Evolutionary conservation across 2,329 filamentous ascomycete genomes (phyloP).

Genomic region (Pseudogymnoascus sp.): DNA sequence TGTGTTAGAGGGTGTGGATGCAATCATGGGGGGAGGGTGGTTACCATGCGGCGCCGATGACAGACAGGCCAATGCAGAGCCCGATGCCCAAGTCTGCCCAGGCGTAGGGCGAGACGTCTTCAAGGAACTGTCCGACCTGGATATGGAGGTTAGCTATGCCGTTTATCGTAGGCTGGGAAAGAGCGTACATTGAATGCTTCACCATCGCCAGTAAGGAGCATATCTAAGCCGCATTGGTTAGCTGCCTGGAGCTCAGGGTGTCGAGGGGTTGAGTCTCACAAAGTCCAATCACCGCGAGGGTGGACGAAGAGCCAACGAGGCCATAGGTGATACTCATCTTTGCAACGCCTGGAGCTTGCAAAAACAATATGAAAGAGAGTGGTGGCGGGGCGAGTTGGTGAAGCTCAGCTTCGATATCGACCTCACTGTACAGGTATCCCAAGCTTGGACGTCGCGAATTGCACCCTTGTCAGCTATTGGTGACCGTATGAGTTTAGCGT

Average conservation of each 20-base stretch:
- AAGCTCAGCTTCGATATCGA: conserved; percentile 7
- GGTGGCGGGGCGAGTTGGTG: conserved; percentile 9
- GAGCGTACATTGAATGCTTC: conserved; percentile 81
- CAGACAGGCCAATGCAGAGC: conserved; percentile 90
- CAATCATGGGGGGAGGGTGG: neutral
- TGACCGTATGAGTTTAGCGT: neutral
- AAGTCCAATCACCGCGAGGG: conserved; percentile 64
- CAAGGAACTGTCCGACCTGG: conserved; percentile 86
- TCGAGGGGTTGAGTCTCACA: conserved; percentile 48
- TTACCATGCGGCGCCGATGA: conserved; percentile 95
- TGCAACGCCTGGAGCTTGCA: conserved; percentile 15
- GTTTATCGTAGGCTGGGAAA: conserved; percentile 12
- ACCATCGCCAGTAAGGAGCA: conserved; percentile 95
- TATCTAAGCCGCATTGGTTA: conserved; percentile 52
- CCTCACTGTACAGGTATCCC: conserved; percentile 2
- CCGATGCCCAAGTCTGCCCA: conserved; percentile 89
- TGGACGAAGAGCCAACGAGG: conserved; percentile 56
- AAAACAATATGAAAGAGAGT: conserved; percentile 8
- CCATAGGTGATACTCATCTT: conserved; percentile 68
- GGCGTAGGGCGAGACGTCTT: conserved; percentile 84
- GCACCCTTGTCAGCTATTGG: neutral
- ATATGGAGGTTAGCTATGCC: conserved; percentile 21
- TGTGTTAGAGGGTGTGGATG: conserved; percentile 13
- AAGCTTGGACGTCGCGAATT: neutral
- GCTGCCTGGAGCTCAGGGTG: conserved; percentile 15